Percentiles rank a stretch among this genome's conserved stretches.
Evolutionary conservation across 352 stramenopile species (phyloP).

Genomic region (Globisporangium alternatum): DNA sequence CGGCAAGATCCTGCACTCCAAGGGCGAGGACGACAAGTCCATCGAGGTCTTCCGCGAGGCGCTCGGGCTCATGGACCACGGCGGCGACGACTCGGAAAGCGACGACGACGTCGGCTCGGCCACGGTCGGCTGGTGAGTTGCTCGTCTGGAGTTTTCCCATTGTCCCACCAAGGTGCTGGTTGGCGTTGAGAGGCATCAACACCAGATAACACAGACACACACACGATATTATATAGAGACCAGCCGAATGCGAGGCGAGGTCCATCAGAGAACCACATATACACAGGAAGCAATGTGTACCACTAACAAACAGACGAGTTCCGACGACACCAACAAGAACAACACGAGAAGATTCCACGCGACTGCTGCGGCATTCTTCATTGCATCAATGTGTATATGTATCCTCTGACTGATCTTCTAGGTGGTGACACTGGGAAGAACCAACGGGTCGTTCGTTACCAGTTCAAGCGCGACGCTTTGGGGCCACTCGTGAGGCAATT

Average conservation of each 20-base stretch:
- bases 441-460: background rate
- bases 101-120: constrained; percentile 76
- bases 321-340: background rate
- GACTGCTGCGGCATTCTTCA: background rate
- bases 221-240: constrained; percentile 10
- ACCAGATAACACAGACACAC: background rate
- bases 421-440: background rate
- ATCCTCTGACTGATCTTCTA: background rate
- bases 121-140: constrained; percentile 70
- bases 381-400: background rate
- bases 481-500: no score
- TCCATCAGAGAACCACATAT: background rate
- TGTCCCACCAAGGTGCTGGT: background rate
- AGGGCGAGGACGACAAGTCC: constrained; percentile 73
- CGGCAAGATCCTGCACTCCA: constrained; percentile 81
- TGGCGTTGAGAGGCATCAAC: background rate
- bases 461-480: background rate
- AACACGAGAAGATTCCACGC: background rate
- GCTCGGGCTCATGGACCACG: constrained; percentile 57
- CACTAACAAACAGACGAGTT: background rate
- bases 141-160: no score
- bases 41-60: constrained; percentile 77
- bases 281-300: constrained; percentile 12
- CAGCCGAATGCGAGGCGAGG: background rate
- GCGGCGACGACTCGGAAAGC: constrained; percentile 59